Percentiles rank a stretch among this genome's conserved stretches.
Conservation (phyloP, 179 eudicot species). For the Amaranthus tricolor region DNA sequence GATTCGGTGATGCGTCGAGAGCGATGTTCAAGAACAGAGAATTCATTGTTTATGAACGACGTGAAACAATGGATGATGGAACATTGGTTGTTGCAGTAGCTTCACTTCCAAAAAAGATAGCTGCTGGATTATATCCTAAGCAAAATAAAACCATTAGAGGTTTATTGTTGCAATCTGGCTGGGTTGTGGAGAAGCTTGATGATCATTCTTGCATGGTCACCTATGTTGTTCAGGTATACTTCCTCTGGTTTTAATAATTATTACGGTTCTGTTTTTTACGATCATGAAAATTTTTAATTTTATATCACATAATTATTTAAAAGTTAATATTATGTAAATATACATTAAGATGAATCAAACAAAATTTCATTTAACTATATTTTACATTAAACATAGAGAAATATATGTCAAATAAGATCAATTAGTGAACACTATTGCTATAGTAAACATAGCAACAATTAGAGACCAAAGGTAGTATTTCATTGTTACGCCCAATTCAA, state of each 20-base stretch:
- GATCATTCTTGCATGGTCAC: conserved; percentile 88
- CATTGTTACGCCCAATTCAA: too few species aligned
- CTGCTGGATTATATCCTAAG: conserved; percentile 86
- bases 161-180: conserved; percentile 78
- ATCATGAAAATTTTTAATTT: too few species aligned
- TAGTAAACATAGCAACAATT: too few species aligned
- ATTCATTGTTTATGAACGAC: conserved; percentile 83
- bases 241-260: not conserved
- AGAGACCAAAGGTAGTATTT: too few species aligned
- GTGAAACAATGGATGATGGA: conserved; percentile 94
- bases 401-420: too few species aligned
- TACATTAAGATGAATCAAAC: too few species aligned
- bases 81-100: conserved; percentile 97
- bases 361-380: too few species aligned
- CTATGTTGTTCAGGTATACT: conserved; percentile 75
- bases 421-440: too few species aligned
- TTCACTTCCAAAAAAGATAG: conserved; percentile 89
- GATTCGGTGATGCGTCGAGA: conserved; percentile 73
- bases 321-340: too few species aligned
- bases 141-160: conserved; percentile 82
- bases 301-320: too few species aligned
- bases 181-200: conserved; percentile 93
- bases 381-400: too few species aligned
- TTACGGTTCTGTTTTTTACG: too few species aligned
- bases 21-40: conserved; percentile 84